Base-by-base conservation (phyloP, 2,329 filamentous ascomycete genomes). In the Alternaria gaisen region DNA sequence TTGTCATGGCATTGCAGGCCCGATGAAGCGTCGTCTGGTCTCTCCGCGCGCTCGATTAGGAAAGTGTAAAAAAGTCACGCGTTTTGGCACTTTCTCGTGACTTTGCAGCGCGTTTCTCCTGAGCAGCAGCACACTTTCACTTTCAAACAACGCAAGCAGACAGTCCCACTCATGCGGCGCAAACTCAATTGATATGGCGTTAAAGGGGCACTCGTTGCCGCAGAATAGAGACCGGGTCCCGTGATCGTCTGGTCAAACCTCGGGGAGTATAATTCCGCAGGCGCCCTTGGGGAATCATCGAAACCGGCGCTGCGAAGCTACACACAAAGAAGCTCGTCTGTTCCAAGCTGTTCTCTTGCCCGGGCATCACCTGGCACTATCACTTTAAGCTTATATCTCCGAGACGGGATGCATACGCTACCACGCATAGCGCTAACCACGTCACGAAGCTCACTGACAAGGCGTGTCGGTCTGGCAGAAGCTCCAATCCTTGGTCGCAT, bases 381-480 rank as follows among this genome's bases (percentile, higher is more conserved):
- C 10, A 32, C 26, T 51, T 51, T 42, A 34, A 28, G 18, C 42
- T 32, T 36, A 51, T 60, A 56, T 56, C 30, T 60, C 57, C 44
- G 38, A 43, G 30, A 18, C 46, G 10, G 16, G 18, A 40, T 46
- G 40, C 56, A 47, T 28, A 54, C 32, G 20, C 56, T 55, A 53
- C 43, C 11, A 41, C 22, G 32, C 24, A 32, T 41, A 40, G 57
- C 60, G 56, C 60, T 60, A 60, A 60, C 58, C 62, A 62, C 59
- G 59, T 62, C 59, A 62, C 46, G 14, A 46, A 16, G 43, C 38
- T 43, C 48, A 34, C 28, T 26, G 16, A 24, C 56, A 22, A 18
- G 26, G 32, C 26, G 41, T 41, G 57, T 50, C 52, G 41, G 48
- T 52, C 14, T 40, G 40, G 22, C 24, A 38, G n/a, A 41, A 43